phyloP scores from a whole-genome alignment of 305 asterid genomes.

The Caryopteris hybrid region DNA sequence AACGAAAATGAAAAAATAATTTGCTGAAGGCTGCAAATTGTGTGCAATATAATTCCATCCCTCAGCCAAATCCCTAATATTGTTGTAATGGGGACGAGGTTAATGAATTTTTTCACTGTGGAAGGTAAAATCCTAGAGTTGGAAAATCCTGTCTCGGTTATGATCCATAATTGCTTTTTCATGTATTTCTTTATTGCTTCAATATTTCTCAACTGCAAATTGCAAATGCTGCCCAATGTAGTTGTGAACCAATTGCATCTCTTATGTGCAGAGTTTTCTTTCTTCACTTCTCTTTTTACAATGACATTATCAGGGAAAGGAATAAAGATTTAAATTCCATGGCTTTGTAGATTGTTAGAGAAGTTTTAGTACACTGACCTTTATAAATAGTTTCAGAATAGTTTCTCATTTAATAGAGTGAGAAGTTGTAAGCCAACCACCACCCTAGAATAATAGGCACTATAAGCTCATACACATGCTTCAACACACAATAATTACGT shows the following conservation, averaged over 20 bases:
- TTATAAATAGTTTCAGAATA: not conserved
- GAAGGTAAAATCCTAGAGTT: not conserved
- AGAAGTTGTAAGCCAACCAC: not conserved
- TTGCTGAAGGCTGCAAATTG: not conserved
- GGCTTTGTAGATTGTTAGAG: not conserved
- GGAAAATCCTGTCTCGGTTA: not conserved
- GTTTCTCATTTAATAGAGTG: not conserved
- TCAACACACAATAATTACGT: conserved; percentile 2
- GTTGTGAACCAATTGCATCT: not conserved
- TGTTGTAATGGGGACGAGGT: not conserved
- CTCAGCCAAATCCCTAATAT: not conserved
- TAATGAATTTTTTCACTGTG: not conserved
- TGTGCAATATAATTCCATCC: not conserved
- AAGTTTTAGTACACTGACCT: not conserved
- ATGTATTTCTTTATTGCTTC: not conserved
- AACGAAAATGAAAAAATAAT: not conserved
- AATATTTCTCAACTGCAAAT: not conserved
- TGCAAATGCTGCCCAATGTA: not conserved
- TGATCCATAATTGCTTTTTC: not conserved
- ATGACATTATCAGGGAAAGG: not conserved
- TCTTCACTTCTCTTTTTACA: not conserved
- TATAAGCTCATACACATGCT: conserved; percentile 1
- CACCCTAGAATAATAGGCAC: not conserved
- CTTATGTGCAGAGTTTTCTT: not conserved
- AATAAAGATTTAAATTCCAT: not conserved